Conservation (phyloP, 352 stramenopile genomes). For the Phytophthora idaei region DNA sequence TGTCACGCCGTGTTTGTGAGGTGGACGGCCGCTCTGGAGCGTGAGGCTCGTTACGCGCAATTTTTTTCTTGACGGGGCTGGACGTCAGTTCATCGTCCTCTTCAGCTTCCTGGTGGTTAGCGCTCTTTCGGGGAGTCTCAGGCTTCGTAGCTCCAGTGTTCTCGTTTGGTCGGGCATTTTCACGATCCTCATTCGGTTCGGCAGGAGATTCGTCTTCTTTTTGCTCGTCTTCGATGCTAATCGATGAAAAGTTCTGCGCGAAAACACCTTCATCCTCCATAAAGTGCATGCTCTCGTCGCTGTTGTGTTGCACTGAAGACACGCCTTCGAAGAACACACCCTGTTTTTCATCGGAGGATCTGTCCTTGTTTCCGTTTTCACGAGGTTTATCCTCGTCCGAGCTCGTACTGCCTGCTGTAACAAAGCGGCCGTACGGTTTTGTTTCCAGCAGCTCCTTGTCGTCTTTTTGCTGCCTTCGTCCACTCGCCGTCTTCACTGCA, state of each 20-base stretch:
- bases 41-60: slow-evolving; percentile 23
- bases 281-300: slow-evolving; percentile 63
- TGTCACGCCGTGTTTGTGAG: slow-evolving; percentile 2
- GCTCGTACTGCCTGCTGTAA: slow-evolving; percentile 12
- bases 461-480: slow-evolving; percentile 5
- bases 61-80: slow-evolving; percentile 49
- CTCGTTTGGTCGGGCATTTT: slow-evolving; percentile 18
- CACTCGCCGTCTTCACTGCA: neutral
- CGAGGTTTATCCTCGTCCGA: slow-evolving; percentile 15
- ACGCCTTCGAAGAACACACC: slow-evolving; percentile 65
- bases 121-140: slow-evolving; percentile 12
- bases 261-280: slow-evolving; percentile 59
- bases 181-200: slow-evolving; percentile 2
- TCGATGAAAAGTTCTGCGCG: slow-evolving; percentile 52
- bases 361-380: slow-evolving; percentile 3
- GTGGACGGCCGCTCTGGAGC: slow-evolving; percentile 18
- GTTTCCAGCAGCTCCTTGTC: slow-evolving; percentile 43
- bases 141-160: neutral
- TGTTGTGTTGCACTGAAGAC: slow-evolving; percentile 71
- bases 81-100: slow-evolving; percentile 21
- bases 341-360: neutral
- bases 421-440: slow-evolving; percentile 49
- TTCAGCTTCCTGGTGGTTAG: slow-evolving; percentile 39
- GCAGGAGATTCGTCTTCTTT: neutral
- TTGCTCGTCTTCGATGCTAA: slow-evolving; percentile 40